Evolutionary conservation across 2,329 filamentous ascomycete genomes (phyloP).

Genomic region (Aspergillus tubingensis): DNA sequence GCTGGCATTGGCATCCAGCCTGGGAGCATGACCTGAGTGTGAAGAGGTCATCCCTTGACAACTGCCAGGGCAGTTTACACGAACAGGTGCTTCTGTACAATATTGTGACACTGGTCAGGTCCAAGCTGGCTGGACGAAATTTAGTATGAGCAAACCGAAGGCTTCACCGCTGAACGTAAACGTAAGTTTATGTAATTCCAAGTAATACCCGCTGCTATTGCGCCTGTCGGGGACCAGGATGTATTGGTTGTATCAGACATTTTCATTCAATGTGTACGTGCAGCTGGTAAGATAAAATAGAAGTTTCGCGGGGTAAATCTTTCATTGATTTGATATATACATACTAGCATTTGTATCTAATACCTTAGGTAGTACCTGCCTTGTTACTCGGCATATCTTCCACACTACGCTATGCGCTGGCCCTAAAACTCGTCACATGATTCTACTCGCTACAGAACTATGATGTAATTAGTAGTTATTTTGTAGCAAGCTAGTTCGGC

Average conservation of each 20-base stretch:
- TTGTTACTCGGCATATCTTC: too few relatives aligned
- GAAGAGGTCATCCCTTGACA: conserved; percentile 24
- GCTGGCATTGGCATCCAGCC: conserved; percentile 27
- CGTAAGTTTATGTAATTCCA: neutral
- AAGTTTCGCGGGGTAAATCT: too few relatives aligned
- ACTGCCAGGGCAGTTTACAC: neutral
- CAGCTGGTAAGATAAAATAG: too few relatives aligned
- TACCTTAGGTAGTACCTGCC: too few relatives aligned
- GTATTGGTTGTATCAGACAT: neutral
- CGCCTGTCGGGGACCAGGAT: neutral
- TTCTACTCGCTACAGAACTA: too few relatives aligned
- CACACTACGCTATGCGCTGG: too few relatives aligned
- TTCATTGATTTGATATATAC: too few relatives aligned
- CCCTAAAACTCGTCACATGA: too few relatives aligned
- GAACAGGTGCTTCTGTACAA: neutral
- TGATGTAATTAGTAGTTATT: too few relatives aligned
- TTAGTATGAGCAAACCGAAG: neutral
- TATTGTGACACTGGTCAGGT: neutral
- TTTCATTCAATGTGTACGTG: neutral
- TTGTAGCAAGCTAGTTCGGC: too few relatives aligned
- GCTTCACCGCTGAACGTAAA: neutral
- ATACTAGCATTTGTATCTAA: too few relatives aligned
- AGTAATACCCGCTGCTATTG: neutral
- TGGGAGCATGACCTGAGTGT: conserved; percentile 14
- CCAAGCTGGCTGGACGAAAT: neutral